Conservation (phyloP, 768 basidiomycete species). For the Termitomyces sp. region DNA sequence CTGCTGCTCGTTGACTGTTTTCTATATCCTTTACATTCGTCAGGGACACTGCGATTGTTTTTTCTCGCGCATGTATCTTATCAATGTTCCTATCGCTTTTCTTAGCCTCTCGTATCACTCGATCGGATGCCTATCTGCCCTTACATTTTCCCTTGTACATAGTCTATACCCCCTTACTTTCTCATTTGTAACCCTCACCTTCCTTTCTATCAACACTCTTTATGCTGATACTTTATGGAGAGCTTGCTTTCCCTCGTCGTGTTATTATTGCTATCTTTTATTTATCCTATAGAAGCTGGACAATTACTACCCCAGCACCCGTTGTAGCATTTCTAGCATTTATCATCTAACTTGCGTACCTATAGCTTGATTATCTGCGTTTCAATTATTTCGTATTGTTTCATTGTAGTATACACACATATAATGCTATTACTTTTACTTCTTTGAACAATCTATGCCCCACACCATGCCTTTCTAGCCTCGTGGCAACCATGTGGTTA, state of each 20-base stretch:
- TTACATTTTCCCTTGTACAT: conserved; percentile 28
- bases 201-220: conserved; percentile 10
- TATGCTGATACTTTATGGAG: conserved; percentile 17
- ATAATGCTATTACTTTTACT: conserved; percentile 14
- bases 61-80: conserved; percentile 28
- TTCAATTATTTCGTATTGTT: conserved; percentile 15
- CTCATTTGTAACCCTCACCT: conserved; percentile 23
- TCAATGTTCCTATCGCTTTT: conserved; percentile 20
- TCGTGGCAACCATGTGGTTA: conserved; percentile 17
- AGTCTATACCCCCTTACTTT: conserved; percentile 23
- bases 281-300: conserved; percentile 21
- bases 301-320: conserved; percentile 18
- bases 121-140: conserved; percentile 16
- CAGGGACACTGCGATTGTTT: conserved; percentile 8
- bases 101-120: conserved; percentile 6
- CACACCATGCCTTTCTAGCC: conserved; percentile 2
- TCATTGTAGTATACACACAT: conserved; percentile 8
- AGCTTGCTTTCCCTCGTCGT: conserved; percentile 20
- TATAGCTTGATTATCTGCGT: conserved; percentile 14
- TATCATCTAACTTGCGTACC: conserved; percentile 9
- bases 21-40: conserved; percentile 15
- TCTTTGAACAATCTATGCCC: neutral
- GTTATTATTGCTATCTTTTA: conserved; percentile 19
- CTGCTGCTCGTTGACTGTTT: conserved; percentile 17
- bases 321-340: conserved; percentile 19